phyloP scores from a whole-genome alignment of 108 stramenopile genomes.

The Cyclotella distinguenda region DNA sequence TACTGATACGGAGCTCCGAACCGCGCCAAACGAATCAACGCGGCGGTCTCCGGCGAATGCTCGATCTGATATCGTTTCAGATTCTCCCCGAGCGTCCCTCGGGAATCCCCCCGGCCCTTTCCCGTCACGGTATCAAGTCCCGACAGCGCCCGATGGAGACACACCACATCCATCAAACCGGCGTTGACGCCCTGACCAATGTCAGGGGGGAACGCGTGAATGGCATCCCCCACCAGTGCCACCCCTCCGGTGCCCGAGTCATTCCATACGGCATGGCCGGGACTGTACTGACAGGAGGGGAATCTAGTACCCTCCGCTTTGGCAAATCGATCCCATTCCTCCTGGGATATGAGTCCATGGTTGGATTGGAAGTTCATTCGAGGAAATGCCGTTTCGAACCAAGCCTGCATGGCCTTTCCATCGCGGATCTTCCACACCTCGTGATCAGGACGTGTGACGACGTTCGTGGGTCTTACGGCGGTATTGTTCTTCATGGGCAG shows the following conservation, averaged over 20 bases:
- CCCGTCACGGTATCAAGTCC: conserved; percentile 31
- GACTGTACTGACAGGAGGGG: conserved; percentile 58
- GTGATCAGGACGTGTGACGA: conserved; percentile 63
- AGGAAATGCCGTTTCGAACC: conserved; percentile 63
- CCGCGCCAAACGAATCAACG: conserved; percentile 59
- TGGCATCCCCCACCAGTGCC: conserved; percentile 82
- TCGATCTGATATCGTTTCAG: conserved; percentile 33
- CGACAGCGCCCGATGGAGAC: conserved; percentile 44
- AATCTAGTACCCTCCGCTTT: conserved; percentile 57
- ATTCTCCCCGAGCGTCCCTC: not conserved
- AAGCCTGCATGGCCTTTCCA: conserved; percentile 47
- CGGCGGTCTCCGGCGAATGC: conserved; percentile 33
- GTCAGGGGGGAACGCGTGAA: conserved; percentile 86
- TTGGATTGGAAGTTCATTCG: conserved; percentile 39
- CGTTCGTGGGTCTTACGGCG: conserved; percentile 57
- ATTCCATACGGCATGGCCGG: conserved; percentile 42
- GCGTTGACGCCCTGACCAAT: conserved; percentile 91
- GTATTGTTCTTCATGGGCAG: conserved; percentile 56
- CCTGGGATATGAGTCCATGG: conserved; percentile 35
- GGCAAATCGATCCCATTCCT: conserved; percentile 74
- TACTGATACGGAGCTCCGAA: conserved; percentile 73
- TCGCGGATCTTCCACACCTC: conserved; percentile 54
- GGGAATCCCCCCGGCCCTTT: not conserved
- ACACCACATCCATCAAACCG: conserved; percentile 80
- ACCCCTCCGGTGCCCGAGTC: conserved; percentile 39